Percentiles rank a stretch among this genome's conserved stretches.
Evolutionary conservation across 495 filamentous ascomycete genomes (phyloP).

Genomic region (Zalerion maritima): DNA sequence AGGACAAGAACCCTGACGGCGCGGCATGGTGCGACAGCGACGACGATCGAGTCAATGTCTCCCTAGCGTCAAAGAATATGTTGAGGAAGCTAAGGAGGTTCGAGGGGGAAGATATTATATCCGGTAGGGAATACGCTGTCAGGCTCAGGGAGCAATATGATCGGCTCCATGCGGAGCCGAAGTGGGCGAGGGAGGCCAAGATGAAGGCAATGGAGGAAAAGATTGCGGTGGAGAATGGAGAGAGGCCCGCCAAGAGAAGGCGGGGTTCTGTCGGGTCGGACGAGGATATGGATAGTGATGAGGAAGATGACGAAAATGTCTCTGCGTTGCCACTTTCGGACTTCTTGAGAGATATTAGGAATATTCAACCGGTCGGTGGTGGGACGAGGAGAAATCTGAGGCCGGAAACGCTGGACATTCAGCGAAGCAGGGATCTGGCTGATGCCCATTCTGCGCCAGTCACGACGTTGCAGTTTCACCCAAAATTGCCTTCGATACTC

Average conservation of each 20-base stretch:
- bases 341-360: slow-evolving; percentile 55
- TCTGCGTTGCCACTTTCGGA: slow-evolving; percentile 63
- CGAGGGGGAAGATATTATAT: slow-evolving; percentile 74
- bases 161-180: slow-evolving; percentile 61
- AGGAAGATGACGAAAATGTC: slow-evolving; percentile 45
- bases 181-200: slow-evolving; percentile 55
- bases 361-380: slow-evolving; percentile 30
- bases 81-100: slow-evolving; percentile 66
- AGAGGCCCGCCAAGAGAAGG: slow-evolving; percentile 36
- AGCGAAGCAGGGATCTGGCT: slow-evolving; percentile 37
- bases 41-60: slow-evolving; percentile 74
- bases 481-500: slow-evolving; percentile 67
- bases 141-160: slow-evolving; percentile 71
- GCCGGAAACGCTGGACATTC: slow-evolving; percentile 79
- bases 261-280: slow-evolving; percentile 35
- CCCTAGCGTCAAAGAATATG: slow-evolving; percentile 54
- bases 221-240: no score
- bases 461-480: slow-evolving; percentile 78
- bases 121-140: slow-evolving; percentile 67
- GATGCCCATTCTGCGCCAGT: slow-evolving; percentile 52
- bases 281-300: slow-evolving; percentile 41
- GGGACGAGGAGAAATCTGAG: slow-evolving; percentile 49
- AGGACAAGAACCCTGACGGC: slow-evolving; percentile 20
- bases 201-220: slow-evolving; percentile 5
- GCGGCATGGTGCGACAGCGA: slow-evolving; percentile 91